Evolutionary conservation across 23 red algal genomes (phyloP).

Genomic region (Gracilariopsis chorda): DNA sequence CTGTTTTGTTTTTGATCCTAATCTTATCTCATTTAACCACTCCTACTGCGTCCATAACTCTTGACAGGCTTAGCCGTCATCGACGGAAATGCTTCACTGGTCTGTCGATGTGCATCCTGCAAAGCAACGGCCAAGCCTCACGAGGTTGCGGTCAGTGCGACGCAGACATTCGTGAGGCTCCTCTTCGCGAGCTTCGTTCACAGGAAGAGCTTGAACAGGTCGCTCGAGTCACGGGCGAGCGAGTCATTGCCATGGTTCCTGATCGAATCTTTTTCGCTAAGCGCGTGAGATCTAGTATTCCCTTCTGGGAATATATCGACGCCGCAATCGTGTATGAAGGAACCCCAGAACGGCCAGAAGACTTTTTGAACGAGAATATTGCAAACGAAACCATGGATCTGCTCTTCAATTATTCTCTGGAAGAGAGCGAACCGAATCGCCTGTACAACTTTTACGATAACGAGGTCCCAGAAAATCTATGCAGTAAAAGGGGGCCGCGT

Average conservation of each 20-base stretch:
- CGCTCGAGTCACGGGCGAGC: not conserved
- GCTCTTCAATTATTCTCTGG: slow-evolving; percentile 10
- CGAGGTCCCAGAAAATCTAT: not conserved
- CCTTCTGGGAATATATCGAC: not conserved
- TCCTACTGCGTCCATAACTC: not conserved
- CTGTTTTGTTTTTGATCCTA: not conserved
- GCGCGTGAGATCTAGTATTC: slow-evolving; percentile 13
- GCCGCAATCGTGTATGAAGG: slow-evolving; percentile 45
- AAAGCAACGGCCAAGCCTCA: not conserved
- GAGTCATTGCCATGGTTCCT: slow-evolving; percentile 41
- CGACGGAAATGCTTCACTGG: slow-evolving; percentile 32
- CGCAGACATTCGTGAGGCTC: slow-evolving; percentile 15
- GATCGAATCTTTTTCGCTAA: slow-evolving; percentile 33
- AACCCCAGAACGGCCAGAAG: not conserved
- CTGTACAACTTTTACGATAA: slow-evolving; percentile 34
- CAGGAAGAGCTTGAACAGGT: not conserved
- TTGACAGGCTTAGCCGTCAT: not conserved
- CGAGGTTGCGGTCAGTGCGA: slow-evolving; percentile 41
- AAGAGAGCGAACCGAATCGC: slow-evolving; percentile 21
- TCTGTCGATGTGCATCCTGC: slow-evolving; percentile 16
- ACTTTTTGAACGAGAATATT: not conserved
- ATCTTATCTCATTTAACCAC: not conserved
- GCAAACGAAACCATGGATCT: not conserved
- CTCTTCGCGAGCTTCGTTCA: not conserved
- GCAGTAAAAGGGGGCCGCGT: not conserved